phyloP scores from a whole-genome alignment of 345 rosid genomes.

The Salix suchowensis region DNA sequence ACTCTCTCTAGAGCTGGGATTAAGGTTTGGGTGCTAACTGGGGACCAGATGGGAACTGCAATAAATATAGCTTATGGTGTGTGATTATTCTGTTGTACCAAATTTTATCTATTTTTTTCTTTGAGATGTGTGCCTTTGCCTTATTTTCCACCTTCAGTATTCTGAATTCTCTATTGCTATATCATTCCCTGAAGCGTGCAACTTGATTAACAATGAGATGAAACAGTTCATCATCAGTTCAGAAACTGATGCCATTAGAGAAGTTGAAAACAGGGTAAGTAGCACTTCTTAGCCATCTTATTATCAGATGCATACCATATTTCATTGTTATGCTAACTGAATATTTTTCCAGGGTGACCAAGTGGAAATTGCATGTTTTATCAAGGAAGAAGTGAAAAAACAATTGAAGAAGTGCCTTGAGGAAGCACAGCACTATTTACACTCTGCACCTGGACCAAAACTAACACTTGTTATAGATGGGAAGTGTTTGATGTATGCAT shows the following conservation, averaged over 20 bases:
- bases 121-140: conserved; percentile 10
- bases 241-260: conserved; percentile 81
- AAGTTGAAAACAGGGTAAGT: conserved; percentile 87
- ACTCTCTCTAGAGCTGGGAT: conserved; percentile 98
- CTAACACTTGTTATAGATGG: conserved; percentile 88
- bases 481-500: conserved; percentile 92
- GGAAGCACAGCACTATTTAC: conserved; percentile 66
- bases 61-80: conserved; percentile 96
- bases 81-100: conserved; percentile 11
- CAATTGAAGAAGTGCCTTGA: conserved; percentile 73
- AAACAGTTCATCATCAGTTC: conserved; percentile 92
- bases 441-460: conserved; percentile 65
- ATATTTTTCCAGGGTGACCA: conserved; percentile 73
- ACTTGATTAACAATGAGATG: conserved; percentile 91
- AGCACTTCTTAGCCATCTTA: conserved; percentile 5
- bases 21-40: conserved; percentile 97
- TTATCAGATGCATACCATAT: neutral
- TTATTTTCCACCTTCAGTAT: conserved; percentile 4
- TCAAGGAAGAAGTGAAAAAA: conserved; percentile 78
- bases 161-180: conserved; percentile 20
- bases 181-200: conserved; percentile 75
- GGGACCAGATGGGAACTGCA: conserved; percentile 99
- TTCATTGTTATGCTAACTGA: neutral
- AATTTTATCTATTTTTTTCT: neutral
- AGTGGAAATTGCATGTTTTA: conserved; percentile 80